Evolutionary conservation across 129 eudicot genomes (phyloP).

Genomic region (Flaveria robusta): DNA sequence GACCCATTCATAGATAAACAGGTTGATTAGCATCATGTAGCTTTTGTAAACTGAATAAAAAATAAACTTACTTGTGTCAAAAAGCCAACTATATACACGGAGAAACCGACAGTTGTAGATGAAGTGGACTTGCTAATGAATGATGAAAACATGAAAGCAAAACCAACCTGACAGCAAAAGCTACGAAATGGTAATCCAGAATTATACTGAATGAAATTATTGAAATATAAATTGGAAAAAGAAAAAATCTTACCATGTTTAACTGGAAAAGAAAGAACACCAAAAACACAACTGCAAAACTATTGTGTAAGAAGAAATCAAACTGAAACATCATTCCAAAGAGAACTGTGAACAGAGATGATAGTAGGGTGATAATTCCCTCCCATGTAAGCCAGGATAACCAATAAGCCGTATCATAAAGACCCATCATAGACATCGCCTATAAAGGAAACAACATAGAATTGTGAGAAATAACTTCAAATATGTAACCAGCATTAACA

Average conservation of each 20-base stretch:
- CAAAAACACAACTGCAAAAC: conserved; percentile 76
- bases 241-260: conserved; percentile 64
- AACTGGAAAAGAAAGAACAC: conserved; percentile 81
- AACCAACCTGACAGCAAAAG: conserved; percentile 57
- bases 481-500: neutral
- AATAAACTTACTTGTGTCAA: conserved; percentile 67
- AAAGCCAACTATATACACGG: conserved; percentile 58
- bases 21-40: neutral
- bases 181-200: conserved; percentile 14
- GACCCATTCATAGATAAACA: neutral
- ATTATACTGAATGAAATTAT: neutral
- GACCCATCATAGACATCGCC: conserved; percentile 99
- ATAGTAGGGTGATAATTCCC: conserved; percentile 56
- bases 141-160: conserved; percentile 83
- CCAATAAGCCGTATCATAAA: conserved; percentile 98
- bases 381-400: conserved; percentile 96
- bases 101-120: conserved; percentile 68
- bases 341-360: conserved; percentile 73
- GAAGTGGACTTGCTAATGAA: conserved; percentile 79
- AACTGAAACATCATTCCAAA: conserved; percentile 94
- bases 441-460: conserved; percentile 35
- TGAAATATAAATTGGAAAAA: neutral
- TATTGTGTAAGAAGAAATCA: conserved; percentile 79
- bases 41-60: neutral
- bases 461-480: conserved; percentile 13